phyloP scores from a whole-genome alignment of 2,329 filamentous ascomycete species.

The Nemania sp. region DNA sequence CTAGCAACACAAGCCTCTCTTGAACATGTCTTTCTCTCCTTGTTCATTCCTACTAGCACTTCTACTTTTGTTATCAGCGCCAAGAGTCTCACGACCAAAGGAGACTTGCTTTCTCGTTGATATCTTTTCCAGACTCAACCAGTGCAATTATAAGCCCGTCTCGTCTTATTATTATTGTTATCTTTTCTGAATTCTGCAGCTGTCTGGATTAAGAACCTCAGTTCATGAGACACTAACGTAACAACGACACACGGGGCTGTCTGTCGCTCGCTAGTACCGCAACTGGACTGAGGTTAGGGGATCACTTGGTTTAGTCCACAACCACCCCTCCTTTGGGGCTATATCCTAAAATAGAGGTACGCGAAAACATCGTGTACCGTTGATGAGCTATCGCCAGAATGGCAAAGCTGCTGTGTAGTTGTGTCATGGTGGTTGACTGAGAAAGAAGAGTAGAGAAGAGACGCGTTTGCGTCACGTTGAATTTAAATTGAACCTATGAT shows the following conservation, averaged over 20 bases:
- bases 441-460: conserved; percentile 24
- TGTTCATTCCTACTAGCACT: conserved; percentile 9
- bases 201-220: conserved; percentile 13
- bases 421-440: conserved; percentile 30
- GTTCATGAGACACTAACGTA: conserved; percentile 12
- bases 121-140: conserved; percentile 2
- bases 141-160: no score
- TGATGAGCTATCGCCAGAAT: conserved; percentile 23
- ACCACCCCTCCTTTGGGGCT: conserved; percentile 58
- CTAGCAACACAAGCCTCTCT: not conserved
- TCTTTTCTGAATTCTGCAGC: not conserved
- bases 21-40: conserved; percentile 7
- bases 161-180: no score
- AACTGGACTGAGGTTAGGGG: conserved; percentile 32
- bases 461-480: conserved; percentile 24
- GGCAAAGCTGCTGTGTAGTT: conserved; percentile 22
- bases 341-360: conserved; percentile 33
- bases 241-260: conserved; percentile 21
- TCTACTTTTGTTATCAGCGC: conserved; percentile 3
- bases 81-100: not conserved
- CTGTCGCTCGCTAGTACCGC: conserved; percentile 25
- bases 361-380: conserved; percentile 30
- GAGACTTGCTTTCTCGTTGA: not conserved
- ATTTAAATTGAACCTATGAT: conserved; percentile 18
- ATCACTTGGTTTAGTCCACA: conserved; percentile 43